These are phyloP conservation scores for Cenchrus americanus DNA, from an alignment of 176 grass and related monocot genomes.

Conservation along the genomic window DNA sequence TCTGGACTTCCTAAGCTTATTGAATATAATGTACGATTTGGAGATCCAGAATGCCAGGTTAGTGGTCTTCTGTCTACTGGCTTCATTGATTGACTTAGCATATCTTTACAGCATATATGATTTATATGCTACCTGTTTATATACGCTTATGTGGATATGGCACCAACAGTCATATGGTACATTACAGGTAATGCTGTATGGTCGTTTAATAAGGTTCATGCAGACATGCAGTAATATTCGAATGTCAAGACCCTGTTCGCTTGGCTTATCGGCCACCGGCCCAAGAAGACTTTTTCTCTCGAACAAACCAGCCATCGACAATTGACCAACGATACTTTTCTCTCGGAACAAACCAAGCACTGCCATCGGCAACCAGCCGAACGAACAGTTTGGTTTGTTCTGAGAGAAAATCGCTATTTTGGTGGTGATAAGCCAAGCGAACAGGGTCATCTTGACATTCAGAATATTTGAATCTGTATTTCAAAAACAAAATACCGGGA, in stretches of 20 bases:
- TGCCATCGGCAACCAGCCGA: too few species aligned
- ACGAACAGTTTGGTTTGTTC: too few species aligned
- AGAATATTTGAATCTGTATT: neutral
- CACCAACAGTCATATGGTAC: neutral
- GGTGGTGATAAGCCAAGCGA: too few species aligned
- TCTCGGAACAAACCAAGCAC: too few species aligned
- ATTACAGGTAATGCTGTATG: neutral
- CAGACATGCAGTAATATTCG: neutral
- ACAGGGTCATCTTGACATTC: too few species aligned
- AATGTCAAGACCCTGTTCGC: too few species aligned
- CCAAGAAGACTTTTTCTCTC: too few species aligned
- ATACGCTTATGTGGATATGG: neutral
- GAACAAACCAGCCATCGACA: too few species aligned
- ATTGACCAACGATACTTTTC: too few species aligned
- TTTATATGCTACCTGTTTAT: neutral
- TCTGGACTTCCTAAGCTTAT: slow-evolving; percentile 70
- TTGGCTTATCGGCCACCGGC: too few species aligned
- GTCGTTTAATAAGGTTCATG: neutral
- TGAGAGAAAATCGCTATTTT: too few species aligned
- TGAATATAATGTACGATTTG: slow-evolving; percentile 78
- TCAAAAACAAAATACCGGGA: neutral
- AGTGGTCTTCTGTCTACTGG: slow-evolving; percentile 14
- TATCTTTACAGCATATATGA: neutral
- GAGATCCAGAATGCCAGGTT: slow-evolving; percentile 85
- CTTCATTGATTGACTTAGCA: neutral